Evolutionary conservation across 306 rosid species (phyloP), one percentile per base, ranked within the genome.

Genomic region (Carpinus viminea): DNA sequence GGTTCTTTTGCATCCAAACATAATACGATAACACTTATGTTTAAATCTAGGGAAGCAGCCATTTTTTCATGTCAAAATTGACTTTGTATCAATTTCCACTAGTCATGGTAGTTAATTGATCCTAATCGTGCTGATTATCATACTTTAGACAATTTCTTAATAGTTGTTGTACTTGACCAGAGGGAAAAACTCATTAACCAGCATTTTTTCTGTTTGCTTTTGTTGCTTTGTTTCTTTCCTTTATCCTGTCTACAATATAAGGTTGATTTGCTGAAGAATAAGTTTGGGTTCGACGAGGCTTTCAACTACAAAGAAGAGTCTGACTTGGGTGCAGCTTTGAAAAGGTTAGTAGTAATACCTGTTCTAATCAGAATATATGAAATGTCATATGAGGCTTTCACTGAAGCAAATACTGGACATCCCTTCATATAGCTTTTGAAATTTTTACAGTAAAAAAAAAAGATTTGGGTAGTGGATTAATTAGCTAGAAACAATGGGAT

Each of bases 241-340:
- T 28, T 1, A 6, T 65, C 11, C 7, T 70, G 20, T 72, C 36
- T 20, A 68, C 62, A 53, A 64, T 4, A 20, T 12, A 15, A 74
- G 83, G 80, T 80, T 34, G 77, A 83, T 46, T 43, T 77, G 68
- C 51, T 86, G 73, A 86, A 83, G 81, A 80, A 80, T 78, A 83
- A 77, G 46, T 59, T 83, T 4, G 73, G 82, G 18, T 83, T 78
- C 24, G 79, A 83, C 1, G 86, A 83, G 26, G 79, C 86, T 51
- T 84, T 84, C 74, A 80, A 80, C 71, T 84, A 84, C 66, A 84
- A 84, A 50, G 87, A 80, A 80, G 87, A 80, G 60, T 41, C 28
- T 45, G 69, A 80, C 56, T 52, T 80, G 74, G 65, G 48, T 56
- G 84, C 82, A 47, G 84, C 84, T 59, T 36, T 83, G 15, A 68